Conservation (phyloP, 805 yeast genomes). For the Saturnispora ahearnii region DNA sequence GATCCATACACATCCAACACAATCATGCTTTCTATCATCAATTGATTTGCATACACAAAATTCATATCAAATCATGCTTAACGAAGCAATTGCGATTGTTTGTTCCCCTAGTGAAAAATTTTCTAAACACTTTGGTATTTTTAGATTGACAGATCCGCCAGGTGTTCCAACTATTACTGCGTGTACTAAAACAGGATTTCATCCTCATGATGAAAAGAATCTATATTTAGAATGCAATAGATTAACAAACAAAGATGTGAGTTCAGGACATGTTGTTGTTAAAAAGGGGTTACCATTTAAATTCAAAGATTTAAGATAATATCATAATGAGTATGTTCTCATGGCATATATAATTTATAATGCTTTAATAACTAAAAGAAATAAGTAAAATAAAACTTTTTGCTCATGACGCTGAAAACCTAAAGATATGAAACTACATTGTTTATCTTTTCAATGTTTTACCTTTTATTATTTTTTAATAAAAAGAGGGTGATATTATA, state of each 20-base stretch:
- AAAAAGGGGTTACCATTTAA: constrained; percentile 39
- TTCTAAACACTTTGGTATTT: constrained; percentile 43
- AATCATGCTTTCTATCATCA: constrained; percentile 58
- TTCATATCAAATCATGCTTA: constrained; percentile 60
- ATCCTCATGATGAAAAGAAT: constrained; percentile 47
- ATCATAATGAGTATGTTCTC: not conserved
- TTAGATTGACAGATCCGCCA: constrained; percentile 56
- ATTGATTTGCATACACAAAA: constrained; percentile 62
- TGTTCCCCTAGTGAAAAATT: constrained; percentile 43
- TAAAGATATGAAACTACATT: not conserved
- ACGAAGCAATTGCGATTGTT: constrained; percentile 61
- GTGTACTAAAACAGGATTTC: constrained; percentile 46
- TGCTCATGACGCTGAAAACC: not conserved
- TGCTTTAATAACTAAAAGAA: not conserved
- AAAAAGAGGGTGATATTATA: not conserved
- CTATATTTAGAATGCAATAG: constrained; percentile 41
- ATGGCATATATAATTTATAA: not conserved
- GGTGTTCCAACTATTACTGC: constrained; percentile 48
- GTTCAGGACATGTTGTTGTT: constrained; percentile 41
- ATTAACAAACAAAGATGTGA: constrained; percentile 20
- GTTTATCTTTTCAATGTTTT: not conserved
- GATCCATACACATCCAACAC: constrained; percentile 72
- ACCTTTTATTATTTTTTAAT: not conserved
- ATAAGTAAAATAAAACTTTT: not conserved
- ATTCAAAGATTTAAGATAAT: constrained; percentile 38